A percentile compares a stretch with the other conserved stretches of the same genome.
phyloP scores from a whole-genome alignment of 768 basidiomycete genomes.

The Pleurotus djamor region DNA sequence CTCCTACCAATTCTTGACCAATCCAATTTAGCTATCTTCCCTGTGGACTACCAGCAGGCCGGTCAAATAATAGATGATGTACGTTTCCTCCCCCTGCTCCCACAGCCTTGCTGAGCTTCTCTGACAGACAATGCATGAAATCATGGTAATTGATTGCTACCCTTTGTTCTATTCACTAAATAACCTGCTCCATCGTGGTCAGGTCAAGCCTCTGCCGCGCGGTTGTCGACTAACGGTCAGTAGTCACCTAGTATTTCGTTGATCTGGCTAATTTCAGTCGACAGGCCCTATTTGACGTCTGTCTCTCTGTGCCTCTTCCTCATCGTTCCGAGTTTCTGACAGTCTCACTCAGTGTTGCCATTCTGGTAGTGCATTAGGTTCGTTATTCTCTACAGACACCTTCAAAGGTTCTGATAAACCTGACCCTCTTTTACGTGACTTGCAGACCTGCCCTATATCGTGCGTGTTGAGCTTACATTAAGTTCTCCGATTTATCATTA shows the following conservation, averaged over 20 bases:
- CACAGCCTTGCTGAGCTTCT: neutral
- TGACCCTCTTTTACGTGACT: neutral
- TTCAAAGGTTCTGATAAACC: neutral
- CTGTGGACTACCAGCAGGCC: conserved; percentile 74
- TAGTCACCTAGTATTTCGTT: neutral
- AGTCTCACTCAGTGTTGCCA: conserved; percentile 42
- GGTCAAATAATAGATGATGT: conserved; percentile 80
- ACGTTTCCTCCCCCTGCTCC: conserved; percentile 10
- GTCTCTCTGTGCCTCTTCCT: conserved; percentile 9
- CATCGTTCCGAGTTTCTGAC: neutral
- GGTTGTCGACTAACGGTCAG: conserved; percentile 54
- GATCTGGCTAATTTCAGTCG: neutral
- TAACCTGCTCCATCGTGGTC: neutral
- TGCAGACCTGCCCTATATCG: conserved; percentile 48
- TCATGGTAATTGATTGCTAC: conserved; percentile 35
- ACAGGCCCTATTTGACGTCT: conserved; percentile 52
- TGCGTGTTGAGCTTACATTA: conserved; percentile 20
- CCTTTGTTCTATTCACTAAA: neutral
- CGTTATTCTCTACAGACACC: conserved; percentile 6
- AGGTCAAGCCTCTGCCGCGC: conserved; percentile 42
- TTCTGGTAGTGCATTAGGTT: conserved; percentile 52
- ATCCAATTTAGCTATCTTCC: conserved; percentile 70
- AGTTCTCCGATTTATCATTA: neutral
- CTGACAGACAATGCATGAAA: conserved; percentile 42
- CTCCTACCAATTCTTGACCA: neutral